Base-by-base conservation (phyloP, 31 red algal species). In the Endocladia muricata region DNA sequence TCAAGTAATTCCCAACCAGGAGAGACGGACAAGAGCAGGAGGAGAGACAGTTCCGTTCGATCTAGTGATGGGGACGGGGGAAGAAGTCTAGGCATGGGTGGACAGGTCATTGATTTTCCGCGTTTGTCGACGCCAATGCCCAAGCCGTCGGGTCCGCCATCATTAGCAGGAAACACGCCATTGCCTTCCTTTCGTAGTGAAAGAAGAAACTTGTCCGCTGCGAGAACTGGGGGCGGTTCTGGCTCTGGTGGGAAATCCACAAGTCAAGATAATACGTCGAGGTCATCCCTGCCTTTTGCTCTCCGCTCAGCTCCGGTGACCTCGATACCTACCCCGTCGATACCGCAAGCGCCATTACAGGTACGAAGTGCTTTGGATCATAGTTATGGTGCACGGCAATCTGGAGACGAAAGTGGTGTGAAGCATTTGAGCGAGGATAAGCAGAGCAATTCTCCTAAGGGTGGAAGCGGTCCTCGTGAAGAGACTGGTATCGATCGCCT, bases 181-280 rank as follows among this genome's bases (percentile, higher is more conserved):
- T 44, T 86, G n/a, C 82, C 82, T 1, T 76, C 82, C 4, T 86
- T 86, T 70, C 82, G 82, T 43, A 70, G 37, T 25, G 82, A 86
- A 42, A 59, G 82, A 43, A 76, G 47, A 55, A 77, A 77, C 39
- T 19, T 86, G 22, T 71, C 3, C 36, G 72, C 82, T 19, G 76
- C 82, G 30, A 55, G 82, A 40, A 47, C 57, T 37, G 38, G 30
- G 21, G 49, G 42, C 4, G 82, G 82, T 3, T 59, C 73, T 36
- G 56, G 54, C 13, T 9, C 55, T 5, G 34, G 41, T 5, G 73
- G 62, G 33, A 71, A 60, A 38, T 32, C 40, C 1, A 37, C 4
- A 32, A 51, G 17, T 1, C 49, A 65, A 28, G 73, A 78, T 36
- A 41, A 37, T 9, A 48, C 41, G 26, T 47, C 63, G 17, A 41